phyloP scores from a whole-genome alignment of 106 monocot species.

The Narthecium ossifragum region DNA sequence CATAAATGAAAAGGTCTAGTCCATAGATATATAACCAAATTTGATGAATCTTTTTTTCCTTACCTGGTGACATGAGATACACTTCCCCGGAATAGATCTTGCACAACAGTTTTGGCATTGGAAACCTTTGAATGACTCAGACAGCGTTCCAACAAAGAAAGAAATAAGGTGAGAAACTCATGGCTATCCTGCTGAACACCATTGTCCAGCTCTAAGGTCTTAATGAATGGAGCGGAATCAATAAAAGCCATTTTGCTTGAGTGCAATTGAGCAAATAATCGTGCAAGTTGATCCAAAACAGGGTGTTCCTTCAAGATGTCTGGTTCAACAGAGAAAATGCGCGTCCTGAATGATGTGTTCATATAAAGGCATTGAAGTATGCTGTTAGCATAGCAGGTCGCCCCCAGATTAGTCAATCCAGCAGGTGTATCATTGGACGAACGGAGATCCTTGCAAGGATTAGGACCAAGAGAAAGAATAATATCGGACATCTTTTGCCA shows the following conservation, averaged over 20 bases:
- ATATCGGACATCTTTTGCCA: slow-evolving; percentile 89
- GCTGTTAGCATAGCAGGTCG: slow-evolving; percentile 99
- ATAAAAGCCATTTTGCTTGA: slow-evolving; percentile 84
- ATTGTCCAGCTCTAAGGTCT: slow-evolving; percentile 92
- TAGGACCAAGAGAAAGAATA: slow-evolving; percentile 58
- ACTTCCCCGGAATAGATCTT: slow-evolving; percentile 86
- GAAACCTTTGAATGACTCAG: slow-evolving; percentile 64
- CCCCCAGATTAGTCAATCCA: slow-evolving; percentile 91
- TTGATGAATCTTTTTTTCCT: too few relatives aligned
- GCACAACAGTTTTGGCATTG: slow-evolving; percentile 60
- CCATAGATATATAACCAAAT: too few relatives aligned
- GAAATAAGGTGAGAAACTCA: slow-evolving; percentile 95
- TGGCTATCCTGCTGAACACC: slow-evolving; percentile 97
- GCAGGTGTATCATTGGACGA: slow-evolving; percentile 66
- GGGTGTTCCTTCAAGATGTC: slow-evolving; percentile 67
- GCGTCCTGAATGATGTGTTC: slow-evolving; percentile 66
- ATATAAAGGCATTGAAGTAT: slow-evolving; percentile 99
- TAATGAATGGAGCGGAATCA: slow-evolving; percentile 94
- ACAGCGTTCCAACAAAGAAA: slow-evolving; percentile 84
- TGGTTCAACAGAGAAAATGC: slow-evolving; percentile 78
- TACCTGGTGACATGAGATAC: slow-evolving; percentile 94
- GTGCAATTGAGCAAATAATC: slow-evolving; percentile 83
- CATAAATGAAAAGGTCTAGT: too few relatives aligned
- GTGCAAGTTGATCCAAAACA: slow-evolving; percentile 81
- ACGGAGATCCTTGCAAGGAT: slow-evolving; percentile 73